Percentiles rank a stretch among this genome's conserved stretches.
Conservation (phyloP, 306 rosid species). For the Lathyrus sativus region DNA sequence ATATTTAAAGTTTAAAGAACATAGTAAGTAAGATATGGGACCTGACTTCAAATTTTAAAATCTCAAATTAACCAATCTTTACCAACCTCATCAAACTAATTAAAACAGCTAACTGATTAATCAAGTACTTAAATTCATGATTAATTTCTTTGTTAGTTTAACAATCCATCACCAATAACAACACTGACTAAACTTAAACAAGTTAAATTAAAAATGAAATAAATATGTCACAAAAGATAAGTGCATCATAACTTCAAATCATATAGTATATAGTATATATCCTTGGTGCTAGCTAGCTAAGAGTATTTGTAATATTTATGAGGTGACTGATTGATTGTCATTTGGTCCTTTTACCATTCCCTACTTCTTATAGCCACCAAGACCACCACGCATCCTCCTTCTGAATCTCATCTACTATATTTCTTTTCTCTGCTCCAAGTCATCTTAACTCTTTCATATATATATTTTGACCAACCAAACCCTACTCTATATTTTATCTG, state of each 20-base stretch:
- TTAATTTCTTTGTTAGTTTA: neutral
- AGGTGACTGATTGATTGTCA: slow-evolving; percentile 42
- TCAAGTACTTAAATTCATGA: neutral
- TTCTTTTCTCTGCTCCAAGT: slow-evolving; percentile 15
- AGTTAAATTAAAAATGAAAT: neutral
- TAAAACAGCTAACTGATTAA: neutral
- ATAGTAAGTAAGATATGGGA: neutral
- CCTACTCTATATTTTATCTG: neutral
- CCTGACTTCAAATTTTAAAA: neutral
- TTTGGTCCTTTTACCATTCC: slow-evolving; percentile 27
- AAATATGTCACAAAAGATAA: neutral
- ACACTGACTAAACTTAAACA: neutral
- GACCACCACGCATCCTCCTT: neutral
- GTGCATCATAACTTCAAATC: too few relatives aligned
- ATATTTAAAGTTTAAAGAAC: neutral
- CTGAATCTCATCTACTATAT: slow-evolving; percentile 3
- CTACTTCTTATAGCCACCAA: slow-evolving; percentile 22
- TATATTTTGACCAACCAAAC: slow-evolving; percentile 29
- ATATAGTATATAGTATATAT: too few relatives aligned
- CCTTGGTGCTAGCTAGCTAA: neutral
- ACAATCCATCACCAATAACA: neutral
- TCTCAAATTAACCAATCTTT: neutral
- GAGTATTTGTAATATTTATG: neutral
- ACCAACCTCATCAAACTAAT: neutral
- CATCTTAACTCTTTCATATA: slow-evolving; percentile 11